Percentiles rank a stretch among this genome's conserved stretches.
These are phyloP conservation scores for Aspergillus haitiensis DNA, from an alignment of 495 filamentous ascomycete genomes.

Conservation along the genomic window DNA sequence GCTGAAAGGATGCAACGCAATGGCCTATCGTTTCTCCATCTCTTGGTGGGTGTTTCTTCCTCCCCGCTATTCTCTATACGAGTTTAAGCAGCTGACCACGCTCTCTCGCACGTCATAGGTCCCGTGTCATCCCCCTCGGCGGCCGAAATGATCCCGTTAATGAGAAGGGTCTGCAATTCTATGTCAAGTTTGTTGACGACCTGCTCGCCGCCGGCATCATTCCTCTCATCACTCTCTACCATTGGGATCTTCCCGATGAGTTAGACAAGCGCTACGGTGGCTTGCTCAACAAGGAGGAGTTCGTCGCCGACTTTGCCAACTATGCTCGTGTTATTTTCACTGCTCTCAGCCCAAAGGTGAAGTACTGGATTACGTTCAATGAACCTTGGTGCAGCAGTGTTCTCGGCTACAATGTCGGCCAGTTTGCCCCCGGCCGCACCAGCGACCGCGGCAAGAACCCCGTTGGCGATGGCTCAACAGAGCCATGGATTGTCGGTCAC, in stretches of 20 bases:
- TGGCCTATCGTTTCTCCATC: conserved; percentile 72
- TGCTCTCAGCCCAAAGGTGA: conserved; percentile 48
- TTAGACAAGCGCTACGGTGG: conserved; percentile 54
- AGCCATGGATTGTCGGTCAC: conserved; percentile 55
- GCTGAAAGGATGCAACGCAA: conserved; percentile 63
- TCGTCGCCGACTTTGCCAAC: conserved; percentile 51
- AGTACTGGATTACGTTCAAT: conserved; percentile 59
- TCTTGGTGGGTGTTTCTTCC: conserved; percentile 60
- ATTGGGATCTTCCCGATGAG: conserved; percentile 56
- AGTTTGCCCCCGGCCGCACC: conserved; percentile 52
- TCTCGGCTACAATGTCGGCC: conserved; percentile 52
- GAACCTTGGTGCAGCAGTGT: conserved; percentile 56
- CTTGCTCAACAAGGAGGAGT: conserved; percentile 52
- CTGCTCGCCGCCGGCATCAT: conserved; percentile 50
- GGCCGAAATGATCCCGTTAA: conserved; percentile 50
- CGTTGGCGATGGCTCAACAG: conserved; percentile 49
- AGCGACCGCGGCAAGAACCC: conserved; percentile 50
- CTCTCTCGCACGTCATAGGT: conserved; percentile 40
- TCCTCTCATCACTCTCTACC: conserved; percentile 54
- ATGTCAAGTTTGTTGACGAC: conserved; percentile 50
- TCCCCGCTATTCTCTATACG: conserved; percentile 2
- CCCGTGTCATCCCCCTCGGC: conserved; percentile 66
- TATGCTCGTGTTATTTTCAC: conserved; percentile 52
- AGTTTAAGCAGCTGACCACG: background rate
- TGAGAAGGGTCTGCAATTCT: conserved; percentile 49